These are phyloP conservation scores for Clarireedia homoeocarpa DNA, from an alignment of 2,329 filamentous ascomycete genomes.

Conservation along the genomic window DNA sequence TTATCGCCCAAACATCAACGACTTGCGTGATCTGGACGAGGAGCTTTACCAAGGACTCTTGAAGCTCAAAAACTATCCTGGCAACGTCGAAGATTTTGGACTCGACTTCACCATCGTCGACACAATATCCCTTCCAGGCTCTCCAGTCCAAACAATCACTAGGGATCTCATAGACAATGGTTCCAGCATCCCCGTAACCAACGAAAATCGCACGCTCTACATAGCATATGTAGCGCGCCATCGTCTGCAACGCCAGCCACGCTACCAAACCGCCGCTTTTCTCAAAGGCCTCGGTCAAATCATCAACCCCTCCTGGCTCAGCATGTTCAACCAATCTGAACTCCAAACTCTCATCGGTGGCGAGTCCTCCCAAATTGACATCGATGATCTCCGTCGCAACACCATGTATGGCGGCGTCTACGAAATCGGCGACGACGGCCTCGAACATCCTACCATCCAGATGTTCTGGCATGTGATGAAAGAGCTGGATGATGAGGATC, in stretches of 20 bases:
- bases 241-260: slow-evolving; percentile 72
- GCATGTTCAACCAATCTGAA: slow-evolving; percentile 97
- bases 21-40: slow-evolving; percentile 85
- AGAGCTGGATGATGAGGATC: slow-evolving; percentile 64
- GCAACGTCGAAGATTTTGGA: slow-evolving; percentile 70
- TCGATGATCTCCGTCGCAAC: slow-evolving; percentile 76
- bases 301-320: slow-evolving; percentile 86
- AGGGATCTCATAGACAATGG: slow-evolving; percentile 72
- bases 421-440: slow-evolving; percentile 75
- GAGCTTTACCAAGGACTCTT: slow-evolving; percentile 80
- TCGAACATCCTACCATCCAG: slow-evolving; percentile 77
- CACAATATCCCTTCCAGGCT: slow-evolving; percentile 44
- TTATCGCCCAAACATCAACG: slow-evolving; percentile 90
- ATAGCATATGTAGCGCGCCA: slow-evolving; percentile 87
- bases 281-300: slow-evolving; percentile 78
- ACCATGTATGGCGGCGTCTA: slow-evolving; percentile 87
- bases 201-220: slow-evolving; percentile 89
- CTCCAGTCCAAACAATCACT: slow-evolving; percentile 54
- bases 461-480: slow-evolving; percentile 91
- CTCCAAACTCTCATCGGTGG: slow-evolving; percentile 90
- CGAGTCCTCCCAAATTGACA: slow-evolving; percentile 75
- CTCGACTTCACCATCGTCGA: slow-evolving; percentile 89
- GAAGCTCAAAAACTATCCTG: slow-evolving; percentile 75
- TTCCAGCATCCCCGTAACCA: slow-evolving; percentile 71
- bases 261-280: slow-evolving; percentile 78